Evolutionary conservation across 208 protist genomes (phyloP), one percentile per base, ranked within the genome.

Genomic region (Leishmania tarentolae): DNA sequence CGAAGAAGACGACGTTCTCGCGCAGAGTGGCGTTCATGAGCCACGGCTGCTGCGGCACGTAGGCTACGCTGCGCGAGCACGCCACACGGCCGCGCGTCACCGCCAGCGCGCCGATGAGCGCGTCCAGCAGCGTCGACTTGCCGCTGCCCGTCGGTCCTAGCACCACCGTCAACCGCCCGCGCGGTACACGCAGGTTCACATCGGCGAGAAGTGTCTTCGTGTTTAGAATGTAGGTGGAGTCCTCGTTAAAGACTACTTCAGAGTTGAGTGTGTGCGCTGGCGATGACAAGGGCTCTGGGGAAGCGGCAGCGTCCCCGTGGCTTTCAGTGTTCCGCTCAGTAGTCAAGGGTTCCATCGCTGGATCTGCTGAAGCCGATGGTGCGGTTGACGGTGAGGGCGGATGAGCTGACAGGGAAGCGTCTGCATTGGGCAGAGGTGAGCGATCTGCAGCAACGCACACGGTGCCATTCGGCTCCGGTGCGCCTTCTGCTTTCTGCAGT

Each of bases 1-100:
- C 70, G 59, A 96, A 96, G 83, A 99, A 98, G 11, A 97, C 63
- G 40, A 99, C 92, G 86, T 99, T 99, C 19, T 99, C 94, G 40
- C 87, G 85, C 31, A 99, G 47, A 40, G 96, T 98, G 24, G 89
- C 88, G 86, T 96, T 98, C 83, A 95, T 89, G 63, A 98, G 96
- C 91, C 92, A 98, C 78, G 96, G 78, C 82, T 95, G 86, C 85
- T 99, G 98, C 44, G 96, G 87, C 52, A 91, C 90, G 81, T 98
- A 99, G 7, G 95, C 94, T 42, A 99, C 85, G 56, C 47, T 78
- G 42, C 78, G 59, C 28, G 68, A 21, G 59, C 76, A 76, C 63
- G 59, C 42, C 21, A 93, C 80, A 37, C 56, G 52, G 68, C 90
- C 91, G 37, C 69, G 65, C 71, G 81, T 86, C 44, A 94, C 82